Evolutionary conservation across 805 yeast genomes (phyloP).

Genomic region (Isabelozyma gotoi): DNA sequence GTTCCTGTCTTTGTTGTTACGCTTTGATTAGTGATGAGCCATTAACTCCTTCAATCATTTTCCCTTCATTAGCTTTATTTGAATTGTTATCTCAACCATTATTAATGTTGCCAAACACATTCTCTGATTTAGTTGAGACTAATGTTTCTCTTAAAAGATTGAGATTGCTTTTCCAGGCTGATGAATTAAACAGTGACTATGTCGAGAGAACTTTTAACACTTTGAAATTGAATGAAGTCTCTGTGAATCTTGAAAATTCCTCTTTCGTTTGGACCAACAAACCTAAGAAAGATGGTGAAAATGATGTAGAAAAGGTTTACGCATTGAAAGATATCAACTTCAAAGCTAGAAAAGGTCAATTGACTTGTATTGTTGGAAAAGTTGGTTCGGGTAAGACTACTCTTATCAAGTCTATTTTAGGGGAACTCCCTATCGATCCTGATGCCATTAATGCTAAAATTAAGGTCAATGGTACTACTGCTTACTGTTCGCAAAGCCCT

Average conservation of each 20-base stretch:
- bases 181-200: conserved; percentile 29
- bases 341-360: conserved; percentile 31
- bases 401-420: conserved; percentile 32
- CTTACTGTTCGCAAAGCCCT: conserved; percentile 41
- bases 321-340: conserved; percentile 34
- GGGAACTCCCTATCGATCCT: conserved; percentile 24
- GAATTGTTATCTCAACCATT: conserved; percentile 36
- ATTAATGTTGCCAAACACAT: conserved; percentile 28
- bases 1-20: conserved; percentile 30
- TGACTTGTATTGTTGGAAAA: conserved; percentile 41
- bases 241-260: conserved; percentile 28
- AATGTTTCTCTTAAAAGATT: conserved; percentile 34
- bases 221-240: conserved; percentile 18
- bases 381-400: conserved; percentile 44
- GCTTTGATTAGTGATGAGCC: conserved; percentile 20
- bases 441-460: conserved; percentile 9
- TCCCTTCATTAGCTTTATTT: conserved; percentile 42
- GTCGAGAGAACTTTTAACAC: conserved; percentile 16
- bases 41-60: conserved; percentile 35
- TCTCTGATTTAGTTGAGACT: conserved; percentile 27
- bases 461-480: conserved; percentile 30
- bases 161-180: conserved; percentile 28
- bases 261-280: conserved; percentile 38
- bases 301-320: conserved; percentile 23
- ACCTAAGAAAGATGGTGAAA: conserved; percentile 17